phyloP scores from a whole-genome alignment of 1,284 basidiomycete species.

The Clitocybe nebularis region DNA sequence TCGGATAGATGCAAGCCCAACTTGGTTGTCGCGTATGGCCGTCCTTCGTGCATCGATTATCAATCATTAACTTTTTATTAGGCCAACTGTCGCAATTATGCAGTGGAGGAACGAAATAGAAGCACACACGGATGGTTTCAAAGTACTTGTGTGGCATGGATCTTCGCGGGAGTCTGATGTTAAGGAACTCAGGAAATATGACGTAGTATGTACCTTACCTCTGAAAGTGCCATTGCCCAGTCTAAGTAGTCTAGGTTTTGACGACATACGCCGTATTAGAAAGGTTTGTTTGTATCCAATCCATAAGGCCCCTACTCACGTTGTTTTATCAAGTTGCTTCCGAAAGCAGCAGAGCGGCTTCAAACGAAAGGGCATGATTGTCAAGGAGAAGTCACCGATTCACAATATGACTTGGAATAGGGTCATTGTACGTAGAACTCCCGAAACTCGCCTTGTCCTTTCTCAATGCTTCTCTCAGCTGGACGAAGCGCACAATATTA shows the following conservation, averaged over 20 bases:
- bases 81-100: slow-evolving; percentile 95
- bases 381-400: slow-evolving; percentile 87
- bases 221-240: slow-evolving; percentile 8
- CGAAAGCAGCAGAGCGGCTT: slow-evolving; percentile 92
- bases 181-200: slow-evolving; percentile 76
- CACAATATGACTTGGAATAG: slow-evolving; percentile 89
- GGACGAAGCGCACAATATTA: slow-evolving; percentile 98
- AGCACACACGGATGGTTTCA: slow-evolving; percentile 73
- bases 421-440: slow-evolving; percentile 46
- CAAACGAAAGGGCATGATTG: slow-evolving; percentile 78
- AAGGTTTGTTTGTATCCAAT: slow-evolving; percentile 26
- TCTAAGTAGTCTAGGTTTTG: slow-evolving; percentile 41
- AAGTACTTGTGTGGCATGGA: slow-evolving; percentile 93
- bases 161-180: slow-evolving; percentile 59
- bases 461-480: slow-evolving; percentile 44
- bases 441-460: slow-evolving; percentile 1
- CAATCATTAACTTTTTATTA: slow-evolving; percentile 23
- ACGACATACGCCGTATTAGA: slow-evolving; percentile 88
- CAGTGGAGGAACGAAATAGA: slow-evolving; percentile 98
- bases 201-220: slow-evolving; percentile 64
- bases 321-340: slow-evolving; percentile 60
- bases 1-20: slow-evolving; percentile 79
- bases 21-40: slow-evolving; percentile 82
- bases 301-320: background rate
- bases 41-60: slow-evolving; percentile 2